Evolutionary conservation across 257 asterid genomes (phyloP).

Genomic region (Galeopsis tetrahit): DNA sequence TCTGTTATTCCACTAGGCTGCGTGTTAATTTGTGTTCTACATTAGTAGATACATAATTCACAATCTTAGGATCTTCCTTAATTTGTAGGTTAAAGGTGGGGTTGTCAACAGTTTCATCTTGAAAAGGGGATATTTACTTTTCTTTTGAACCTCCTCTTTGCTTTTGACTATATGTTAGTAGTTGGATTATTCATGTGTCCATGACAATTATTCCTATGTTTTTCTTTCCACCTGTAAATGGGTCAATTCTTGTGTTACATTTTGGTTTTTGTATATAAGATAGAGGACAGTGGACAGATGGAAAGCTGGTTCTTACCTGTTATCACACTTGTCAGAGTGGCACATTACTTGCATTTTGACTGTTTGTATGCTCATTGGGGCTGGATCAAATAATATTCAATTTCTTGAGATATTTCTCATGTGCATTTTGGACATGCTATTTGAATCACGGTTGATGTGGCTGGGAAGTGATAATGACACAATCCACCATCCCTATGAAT

Average conservation of each 20-base stretch:
- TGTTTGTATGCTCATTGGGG: slow-evolving; percentile 21
- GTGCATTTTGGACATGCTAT: slow-evolving; percentile 19
- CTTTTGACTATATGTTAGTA: background rate
- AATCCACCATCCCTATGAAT: background rate
- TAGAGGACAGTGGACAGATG: slow-evolving; percentile 9
- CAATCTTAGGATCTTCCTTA: background rate
- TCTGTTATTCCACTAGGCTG: slow-evolving; percentile 14
- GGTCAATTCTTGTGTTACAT: background rate
- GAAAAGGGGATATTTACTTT: slow-evolving; percentile 11
- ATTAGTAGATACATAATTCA: background rate
- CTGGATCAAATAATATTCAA: background rate
- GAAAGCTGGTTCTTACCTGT: slow-evolving; percentile 20
- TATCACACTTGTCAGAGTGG: background rate
- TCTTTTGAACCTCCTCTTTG: slow-evolving; percentile 8
- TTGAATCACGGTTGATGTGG: slow-evolving; percentile 13
- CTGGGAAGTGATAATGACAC: slow-evolving; percentile 20
- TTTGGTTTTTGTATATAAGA: background rate
- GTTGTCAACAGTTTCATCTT: slow-evolving; percentile 22
- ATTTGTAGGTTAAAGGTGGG: slow-evolving; percentile 15
- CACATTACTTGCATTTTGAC: slow-evolving; percentile 19
- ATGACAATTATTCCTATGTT: background rate
- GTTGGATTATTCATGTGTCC: background rate
- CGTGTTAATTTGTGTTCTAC: background rate
- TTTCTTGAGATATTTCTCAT: slow-evolving; percentile 4
- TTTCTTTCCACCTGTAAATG: background rate